Evolutionary conservation across 139 green algal species (phyloP), one percentile per base, ranked within the genome.

Genomic region (Volvox africanus): DNA sequence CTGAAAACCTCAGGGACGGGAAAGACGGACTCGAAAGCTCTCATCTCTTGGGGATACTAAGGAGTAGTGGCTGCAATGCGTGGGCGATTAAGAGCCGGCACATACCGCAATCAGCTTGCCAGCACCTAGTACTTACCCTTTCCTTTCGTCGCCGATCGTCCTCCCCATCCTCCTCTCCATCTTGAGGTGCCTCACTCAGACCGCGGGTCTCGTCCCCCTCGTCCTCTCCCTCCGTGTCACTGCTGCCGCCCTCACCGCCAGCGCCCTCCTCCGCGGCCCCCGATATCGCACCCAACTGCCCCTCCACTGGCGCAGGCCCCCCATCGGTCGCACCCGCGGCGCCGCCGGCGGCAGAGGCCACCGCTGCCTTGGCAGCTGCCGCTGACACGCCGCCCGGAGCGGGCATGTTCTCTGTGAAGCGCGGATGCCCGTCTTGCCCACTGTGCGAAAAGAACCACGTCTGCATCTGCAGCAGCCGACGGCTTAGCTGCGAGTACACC

Each of bases 331-430:
- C 71, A 9, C 30, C 85, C 24, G 24, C 69, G 12, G 61, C 36
- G 21, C 20, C 85, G 37, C 30, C 85, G 3, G 44, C 85, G 9
- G n/a, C 85, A 14, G 44, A 14, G 44, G 44, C 35, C 33, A 16
- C 33, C 76, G 76, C 78, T 17, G 78, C 78, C 78, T 84, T 84
- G 1, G 36, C 36, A 26, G 78, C 78, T 55, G 85, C 71, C 44
- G 71, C 71, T 28, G 83, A 62, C 12, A 30, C 26, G 21, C 36
- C 83, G 26, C 83, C 83, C 11, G 83, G 83, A 35, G 83, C 67
- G 26, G 83, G 83, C 83, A 89, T 89, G 1, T 80, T 89, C 83
- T 89, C 83, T 28, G 68, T 80, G 83, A 89, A 89, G 12, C 83
- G 67, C 67, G 83, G 83, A 24, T 89, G 83, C 67, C 83, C 83